Evolutionary conservation across 2,329 filamentous ascomycete genomes (phyloP).

Genomic region (Neonectria punicea): DNA sequence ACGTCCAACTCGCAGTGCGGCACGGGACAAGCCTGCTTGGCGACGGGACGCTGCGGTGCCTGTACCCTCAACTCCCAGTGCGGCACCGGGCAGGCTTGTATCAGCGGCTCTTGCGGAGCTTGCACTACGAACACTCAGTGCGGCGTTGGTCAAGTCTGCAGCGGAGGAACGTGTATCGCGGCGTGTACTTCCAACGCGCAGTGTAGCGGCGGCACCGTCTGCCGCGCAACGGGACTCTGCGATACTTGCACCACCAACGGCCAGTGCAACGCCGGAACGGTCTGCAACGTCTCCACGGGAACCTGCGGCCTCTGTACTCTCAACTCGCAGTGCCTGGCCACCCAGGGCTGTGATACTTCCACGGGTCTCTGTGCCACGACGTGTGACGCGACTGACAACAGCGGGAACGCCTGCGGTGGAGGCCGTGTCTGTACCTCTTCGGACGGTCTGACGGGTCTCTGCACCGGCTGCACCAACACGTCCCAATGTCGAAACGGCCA

Average conservation of each 20-base stretch:
- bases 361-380: conserved; percentile 12
- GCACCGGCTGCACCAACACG: conserved; percentile 8
- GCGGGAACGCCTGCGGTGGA: conserved; percentile 8
- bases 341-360: conserved; percentile 14
- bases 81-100: conserved; percentile 6
- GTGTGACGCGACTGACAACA: conserved; percentile 4
- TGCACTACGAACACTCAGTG: conserved; percentile 5
- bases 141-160: conserved; percentile 10
- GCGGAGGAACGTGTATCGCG: conserved; percentile 11
- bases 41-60: conserved; percentile 10
- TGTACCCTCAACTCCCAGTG: conserved; percentile 17
- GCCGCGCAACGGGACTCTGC: conserved; percentile 7
- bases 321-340: conserved; percentile 13
- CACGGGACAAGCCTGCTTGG: conserved; percentile 22
- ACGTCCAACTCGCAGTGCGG: conserved; percentile 19
- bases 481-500: conserved; percentile 11
- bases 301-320: neutral
- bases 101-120: conserved; percentile 5
- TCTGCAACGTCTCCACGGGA: conserved; percentile 1
- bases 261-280: conserved; percentile 13
- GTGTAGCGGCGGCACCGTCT: conserved; percentile 12
- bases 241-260: conserved; percentile 12
- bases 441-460: conserved; percentile 2
- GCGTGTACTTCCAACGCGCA: conserved; percentile 12
- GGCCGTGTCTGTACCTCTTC: conserved; percentile 16